Conservation (phyloP, 495 filamentous ascomycete species). For the Aspergillus hancockii region DNA sequence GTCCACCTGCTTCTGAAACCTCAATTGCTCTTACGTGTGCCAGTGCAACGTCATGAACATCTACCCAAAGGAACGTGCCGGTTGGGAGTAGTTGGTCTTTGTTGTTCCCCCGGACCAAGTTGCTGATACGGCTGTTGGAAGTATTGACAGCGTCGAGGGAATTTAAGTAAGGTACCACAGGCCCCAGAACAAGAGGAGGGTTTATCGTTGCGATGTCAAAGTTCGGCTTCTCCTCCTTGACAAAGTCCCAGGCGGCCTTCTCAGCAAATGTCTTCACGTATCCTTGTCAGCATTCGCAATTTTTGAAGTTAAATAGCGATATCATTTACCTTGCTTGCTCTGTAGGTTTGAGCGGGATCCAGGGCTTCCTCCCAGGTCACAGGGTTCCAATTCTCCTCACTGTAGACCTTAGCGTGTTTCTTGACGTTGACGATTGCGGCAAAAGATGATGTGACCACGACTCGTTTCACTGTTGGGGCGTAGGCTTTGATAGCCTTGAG, state of each 20-base stretch:
- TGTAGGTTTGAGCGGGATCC: conserved; percentile 62
- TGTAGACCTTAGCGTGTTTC: conserved; percentile 57
- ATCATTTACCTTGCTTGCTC: conserved; percentile 60
- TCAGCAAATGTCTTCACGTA: conserved; percentile 53
- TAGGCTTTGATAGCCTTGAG: conserved; percentile 71
- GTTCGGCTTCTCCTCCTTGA: conserved; percentile 75
- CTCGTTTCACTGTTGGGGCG: conserved; percentile 76
- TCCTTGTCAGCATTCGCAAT: conserved; percentile 8
- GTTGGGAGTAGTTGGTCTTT: conserved; percentile 63
- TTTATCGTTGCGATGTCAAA: conserved; percentile 76
- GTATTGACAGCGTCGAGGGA: conserved; percentile 69
- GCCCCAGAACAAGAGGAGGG: conserved; percentile 71
- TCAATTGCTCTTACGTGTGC: conserved; percentile 74
- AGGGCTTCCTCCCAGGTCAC: conserved; percentile 69
- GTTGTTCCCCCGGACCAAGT: conserved; percentile 62
- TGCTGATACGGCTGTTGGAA: conserved; percentile 58
- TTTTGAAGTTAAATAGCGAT: neutral
- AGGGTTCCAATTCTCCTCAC: conserved; percentile 82
- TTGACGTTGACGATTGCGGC: conserved; percentile 65
- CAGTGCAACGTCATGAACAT: conserved; percentile 70
- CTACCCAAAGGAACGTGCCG: conserved; percentile 59
- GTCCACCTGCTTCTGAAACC: conserved; percentile 61
- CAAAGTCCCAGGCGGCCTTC: conserved; percentile 79
- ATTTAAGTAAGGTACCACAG: conserved; percentile 65
- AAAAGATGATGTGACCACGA: conserved; percentile 86